Conservation (phyloP, 2,329 filamentous ascomycete species). For the Diplodia mutila region DNA sequence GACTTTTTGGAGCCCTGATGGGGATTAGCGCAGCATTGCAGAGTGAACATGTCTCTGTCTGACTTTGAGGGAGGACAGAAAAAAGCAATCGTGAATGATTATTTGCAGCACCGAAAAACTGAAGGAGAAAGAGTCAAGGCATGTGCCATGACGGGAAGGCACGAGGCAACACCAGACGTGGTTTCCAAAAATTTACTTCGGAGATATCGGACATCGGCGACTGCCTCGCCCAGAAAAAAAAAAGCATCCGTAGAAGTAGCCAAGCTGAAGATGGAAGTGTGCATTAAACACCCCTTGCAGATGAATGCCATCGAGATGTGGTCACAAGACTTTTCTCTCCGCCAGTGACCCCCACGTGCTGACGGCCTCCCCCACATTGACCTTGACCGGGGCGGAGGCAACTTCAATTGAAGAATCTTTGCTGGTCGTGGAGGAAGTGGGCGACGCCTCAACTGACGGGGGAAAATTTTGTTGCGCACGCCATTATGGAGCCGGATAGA, state of each 20-base stretch:
- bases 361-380: not conserved
- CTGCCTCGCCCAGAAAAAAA: not conserved
- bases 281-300: too few relatives aligned
- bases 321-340: not conserved
- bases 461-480: constrained; percentile 5
- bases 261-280: too few relatives aligned
- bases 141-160: too few relatives aligned
- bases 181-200: not conserved
- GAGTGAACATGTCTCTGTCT: not conserved
- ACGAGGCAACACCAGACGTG: not conserved
- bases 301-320: not conserved
- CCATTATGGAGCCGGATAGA: constrained; percentile 17
- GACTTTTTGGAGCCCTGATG: constrained; percentile 2
- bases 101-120: not conserved
- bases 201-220: constrained; percentile 12
- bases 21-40: not conserved
- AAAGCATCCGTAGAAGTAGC: too few relatives aligned
- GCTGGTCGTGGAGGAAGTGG: not conserved
- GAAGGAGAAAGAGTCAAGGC: too few relatives aligned
- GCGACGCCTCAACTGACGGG: not conserved
- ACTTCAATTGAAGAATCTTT: not conserved
- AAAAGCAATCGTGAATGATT: not conserved
- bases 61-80: not conserved
- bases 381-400: not conserved
- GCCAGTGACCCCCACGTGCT: constrained; percentile 7